Percentiles rank a stretch among this genome's conserved stretches.
phyloP scores from a whole-genome alignment of 164 flowering plant species.

The Santalum album region DNA sequence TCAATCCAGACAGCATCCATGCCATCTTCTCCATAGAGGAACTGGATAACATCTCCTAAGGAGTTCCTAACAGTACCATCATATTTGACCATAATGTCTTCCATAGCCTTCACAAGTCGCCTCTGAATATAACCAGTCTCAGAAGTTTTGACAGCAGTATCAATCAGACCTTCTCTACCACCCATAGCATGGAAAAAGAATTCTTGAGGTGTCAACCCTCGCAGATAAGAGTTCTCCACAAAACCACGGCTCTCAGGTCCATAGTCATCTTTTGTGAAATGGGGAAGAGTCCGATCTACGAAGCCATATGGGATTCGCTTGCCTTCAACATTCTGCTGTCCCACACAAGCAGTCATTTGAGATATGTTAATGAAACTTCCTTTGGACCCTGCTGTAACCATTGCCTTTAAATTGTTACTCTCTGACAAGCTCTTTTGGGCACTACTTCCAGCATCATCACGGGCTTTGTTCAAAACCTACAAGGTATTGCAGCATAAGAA shows the following conservation, averaged over 20 bases:
- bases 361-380: conserved; percentile 99
- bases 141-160: conserved; percentile 98
- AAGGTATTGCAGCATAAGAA: not conserved
- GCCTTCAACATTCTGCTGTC: conserved; percentile 99
- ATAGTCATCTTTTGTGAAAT: conserved; percentile 90
- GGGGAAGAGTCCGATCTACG: conserved; percentile 81
- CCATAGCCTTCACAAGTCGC: conserved; percentile 97
- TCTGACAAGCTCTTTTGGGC: conserved; percentile 95
- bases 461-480: conserved; percentile 92
- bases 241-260: conserved; percentile 99
- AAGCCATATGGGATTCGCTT: conserved; percentile 96
- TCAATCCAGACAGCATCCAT: conserved; percentile 99
- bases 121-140: conserved; percentile 98
- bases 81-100: conserved; percentile 98
- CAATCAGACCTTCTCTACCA: conserved; percentile 99
- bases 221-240: conserved; percentile 95
- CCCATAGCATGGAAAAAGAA: conserved; percentile 99
- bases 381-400: conserved; percentile 98
- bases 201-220: conserved; percentile 96
- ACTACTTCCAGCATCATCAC: conserved; percentile 99
- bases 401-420: conserved; percentile 96
- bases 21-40: conserved; percentile 97
- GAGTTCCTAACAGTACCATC: conserved; percentile 98
- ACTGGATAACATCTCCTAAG: conserved; percentile 93
- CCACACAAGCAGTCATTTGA: conserved; percentile 99